Base-by-base conservation (phyloP, 352 stramenopile species). In the Blastocystis sp. region DNA sequence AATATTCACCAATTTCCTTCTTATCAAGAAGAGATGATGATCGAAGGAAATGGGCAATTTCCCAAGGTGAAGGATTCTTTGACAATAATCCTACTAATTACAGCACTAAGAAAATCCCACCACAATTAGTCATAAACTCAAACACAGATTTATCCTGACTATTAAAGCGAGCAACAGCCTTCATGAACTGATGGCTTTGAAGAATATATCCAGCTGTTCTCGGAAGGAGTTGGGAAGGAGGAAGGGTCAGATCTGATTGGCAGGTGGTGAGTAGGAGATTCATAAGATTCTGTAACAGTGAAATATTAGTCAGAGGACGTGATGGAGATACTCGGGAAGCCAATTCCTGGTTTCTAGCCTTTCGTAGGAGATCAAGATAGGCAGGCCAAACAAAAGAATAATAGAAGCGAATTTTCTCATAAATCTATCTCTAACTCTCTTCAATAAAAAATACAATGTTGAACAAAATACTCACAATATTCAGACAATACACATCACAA, bases 1-100 rank as follows among this genome's bases (percentile, higher is more conserved):
- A 92, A 89, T 98, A 98, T 70, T 98, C 94, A 6, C 96, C 97
- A 69, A 99, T 94, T 68, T 97, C 92, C 7, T 93, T 94, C 91
- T 98, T 98, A 89, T 95, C 93, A 17, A 96, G 81, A 24, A 95
- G 94, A 0, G 95, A 93, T 0, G 96, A 97, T 33, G 95, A 93
- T 62, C 97, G 93, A 62, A 99, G 90, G 87, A 98, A 98, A 11
- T 56, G 78, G 15, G 78, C 78, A 22, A 89, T 48, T 51, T 89
- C 78, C 27, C 37, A 24, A 22, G 78, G 7, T 33, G 57, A 58
- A 2, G 78, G 60, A 6, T 37, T 17, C 0, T 59, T 37, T 19
- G 78, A 79, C 24, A 89, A 19, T 9, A 89, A 27, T 22, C 73
- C 73, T 84, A 42, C 4, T 22, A 4, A n/a, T 57, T 13, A 64